Conservation (phyloP, 2,329 filamentous ascomycete genomes). For the Aspergillus eucalypticola region DNA sequence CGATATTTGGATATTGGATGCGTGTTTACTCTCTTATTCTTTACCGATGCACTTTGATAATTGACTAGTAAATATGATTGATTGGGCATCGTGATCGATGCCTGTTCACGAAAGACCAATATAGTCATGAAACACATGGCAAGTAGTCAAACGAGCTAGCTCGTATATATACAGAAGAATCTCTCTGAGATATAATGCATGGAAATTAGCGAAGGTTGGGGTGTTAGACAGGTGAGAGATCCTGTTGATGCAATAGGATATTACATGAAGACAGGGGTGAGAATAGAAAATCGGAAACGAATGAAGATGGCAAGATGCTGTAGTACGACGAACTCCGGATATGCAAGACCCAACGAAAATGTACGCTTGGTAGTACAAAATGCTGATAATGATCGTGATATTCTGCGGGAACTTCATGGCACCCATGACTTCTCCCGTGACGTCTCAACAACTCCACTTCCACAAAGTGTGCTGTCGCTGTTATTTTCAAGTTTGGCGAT, state of each 20-base stretch:
- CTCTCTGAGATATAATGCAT: background rate
- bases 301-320: slow-evolving; percentile 1
- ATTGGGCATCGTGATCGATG: background rate
- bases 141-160: background rate
- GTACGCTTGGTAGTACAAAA: slow-evolving; percentile 10
- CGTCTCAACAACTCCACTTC: background rate
- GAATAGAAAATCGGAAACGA: background rate
- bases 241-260: background rate
- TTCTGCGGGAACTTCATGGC: slow-evolving; percentile 9
- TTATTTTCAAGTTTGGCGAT: background rate
- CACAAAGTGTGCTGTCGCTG: slow-evolving; percentile 7
- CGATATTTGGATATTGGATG: too few species aligned
- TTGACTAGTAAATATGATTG: background rate
- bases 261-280: slow-evolving; percentile 1
- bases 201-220: background rate
- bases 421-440: slow-evolving; percentile 10
- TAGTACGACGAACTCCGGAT: slow-evolving; percentile 8
- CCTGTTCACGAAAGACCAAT: background rate
- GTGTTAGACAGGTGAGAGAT: background rate
- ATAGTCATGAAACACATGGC: background rate
- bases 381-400: slow-evolving; percentile 12
- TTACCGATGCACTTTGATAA: too few species aligned
- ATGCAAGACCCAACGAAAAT: slow-evolving; percentile 12
- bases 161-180: background rate
- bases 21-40: too few species aligned